These are phyloP conservation scores for Fusarium verrucosum DNA, from an alignment of 2,329 filamentous ascomycete species.

Conservation along the genomic window DNA sequence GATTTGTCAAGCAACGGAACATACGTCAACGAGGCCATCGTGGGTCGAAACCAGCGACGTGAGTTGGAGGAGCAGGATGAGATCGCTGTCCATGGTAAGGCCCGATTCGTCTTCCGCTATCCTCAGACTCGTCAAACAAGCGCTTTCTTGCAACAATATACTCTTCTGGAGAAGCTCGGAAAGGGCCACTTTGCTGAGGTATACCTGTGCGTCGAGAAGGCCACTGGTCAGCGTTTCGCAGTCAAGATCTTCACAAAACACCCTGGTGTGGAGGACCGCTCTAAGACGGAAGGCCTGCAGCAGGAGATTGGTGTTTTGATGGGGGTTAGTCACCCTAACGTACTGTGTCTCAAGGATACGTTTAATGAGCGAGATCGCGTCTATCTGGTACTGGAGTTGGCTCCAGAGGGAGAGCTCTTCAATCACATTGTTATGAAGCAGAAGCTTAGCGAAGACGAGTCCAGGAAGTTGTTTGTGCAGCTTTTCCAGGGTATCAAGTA, in stretches of 20 bases:
- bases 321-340: conserved; percentile 94
- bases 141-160: conserved; percentile 87
- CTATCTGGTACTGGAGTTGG: conserved; percentile 90
- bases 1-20: conserved; percentile 97
- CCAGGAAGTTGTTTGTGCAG: conserved; percentile 87
- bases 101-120: conserved; percentile 91
- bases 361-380: conserved; percentile 92
- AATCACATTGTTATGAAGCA: conserved; percentile 92
- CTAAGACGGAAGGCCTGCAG: conserved; percentile 85
- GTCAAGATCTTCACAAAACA: conserved; percentile 96
- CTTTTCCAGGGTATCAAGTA: conserved; percentile 96
- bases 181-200: conserved; percentile 97
- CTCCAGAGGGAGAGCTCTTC: conserved; percentile 93
- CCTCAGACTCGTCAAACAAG: conserved; percentile 78
- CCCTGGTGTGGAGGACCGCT: conserved; percentile 80
- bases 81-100: conserved; percentile 84
- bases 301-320: conserved; percentile 97
- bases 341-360: conserved; percentile 92
- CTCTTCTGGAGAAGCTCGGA: conserved; percentile 82
- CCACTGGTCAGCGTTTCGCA: conserved; percentile 82
- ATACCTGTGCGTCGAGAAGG: conserved; percentile 88
- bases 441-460: conserved; percentile 84
- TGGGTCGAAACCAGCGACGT: conserved; percentile 90
- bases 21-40: conserved; percentile 89
- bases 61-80: conserved; percentile 92